Conservation (phyloP, 2,329 filamentous ascomycete species). For the Exophiala lecanii-corni region DNA sequence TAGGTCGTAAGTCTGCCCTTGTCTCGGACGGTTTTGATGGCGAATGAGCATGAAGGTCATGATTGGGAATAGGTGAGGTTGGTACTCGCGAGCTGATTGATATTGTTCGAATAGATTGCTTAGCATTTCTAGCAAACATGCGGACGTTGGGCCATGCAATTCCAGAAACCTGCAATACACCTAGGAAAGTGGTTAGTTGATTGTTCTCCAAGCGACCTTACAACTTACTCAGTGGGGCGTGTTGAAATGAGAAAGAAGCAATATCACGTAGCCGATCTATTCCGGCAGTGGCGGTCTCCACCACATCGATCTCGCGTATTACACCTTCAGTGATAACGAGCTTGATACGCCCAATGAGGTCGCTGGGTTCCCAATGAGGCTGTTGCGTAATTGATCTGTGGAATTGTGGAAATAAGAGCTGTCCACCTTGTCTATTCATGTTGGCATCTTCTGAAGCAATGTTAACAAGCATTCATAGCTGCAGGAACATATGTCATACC, state of each 20-base stretch:
- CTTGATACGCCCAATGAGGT: constrained; percentile 70
- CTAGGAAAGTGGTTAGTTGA: too few relatives aligned
- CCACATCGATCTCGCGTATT: constrained; percentile 35
- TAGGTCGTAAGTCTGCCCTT: constrained; percentile 15
- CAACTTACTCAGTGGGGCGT: constrained; percentile 69
- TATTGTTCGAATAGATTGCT: constrained; percentile 34
- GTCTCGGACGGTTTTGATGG: constrained; percentile 42
- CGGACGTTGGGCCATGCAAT: constrained; percentile 75
- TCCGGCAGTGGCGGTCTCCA: constrained; percentile 18
- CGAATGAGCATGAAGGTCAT: constrained; percentile 60
- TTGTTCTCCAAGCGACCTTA: too few relatives aligned
- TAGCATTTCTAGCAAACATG: constrained; percentile 53
- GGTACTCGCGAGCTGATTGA: constrained; percentile 28
- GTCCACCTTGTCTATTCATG: constrained; percentile 4
- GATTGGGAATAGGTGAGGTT: constrained; percentile 7
- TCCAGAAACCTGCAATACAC: constrained; percentile 64
- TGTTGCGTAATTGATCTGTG: constrained; percentile 65
- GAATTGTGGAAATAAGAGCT: constrained; percentile 69
- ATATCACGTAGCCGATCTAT: constrained; percentile 68
- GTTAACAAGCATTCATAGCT: too few relatives aligned
- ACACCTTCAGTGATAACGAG: constrained; percentile 72
- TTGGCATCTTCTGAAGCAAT: too few relatives aligned
- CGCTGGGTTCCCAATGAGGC: constrained; percentile 65
- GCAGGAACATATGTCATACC: constrained; percentile 10
- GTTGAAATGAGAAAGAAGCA: constrained; percentile 77